Conservation (phyloP, 495 filamentous ascomycete species). For the Neurospora terricola region DNA sequence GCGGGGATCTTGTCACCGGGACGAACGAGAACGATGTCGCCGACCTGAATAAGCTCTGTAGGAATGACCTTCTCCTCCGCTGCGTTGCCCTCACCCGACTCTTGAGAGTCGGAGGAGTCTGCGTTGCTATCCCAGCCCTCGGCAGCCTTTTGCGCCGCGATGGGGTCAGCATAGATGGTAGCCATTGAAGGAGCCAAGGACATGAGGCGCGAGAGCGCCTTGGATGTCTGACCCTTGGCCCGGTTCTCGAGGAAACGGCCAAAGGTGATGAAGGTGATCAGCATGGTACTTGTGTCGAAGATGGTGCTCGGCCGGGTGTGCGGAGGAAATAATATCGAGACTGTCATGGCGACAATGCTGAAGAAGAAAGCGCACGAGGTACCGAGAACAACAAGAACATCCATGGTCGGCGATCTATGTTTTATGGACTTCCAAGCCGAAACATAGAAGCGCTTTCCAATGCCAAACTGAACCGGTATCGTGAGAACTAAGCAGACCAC, state of each 20-base stretch:
- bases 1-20: constrained; percentile 96
- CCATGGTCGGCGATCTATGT: constrained; percentile 92
- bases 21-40: constrained; percentile 84
- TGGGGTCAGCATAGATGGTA: constrained; percentile 94
- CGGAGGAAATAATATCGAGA: constrained; percentile 58
- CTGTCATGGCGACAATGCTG: constrained; percentile 77
- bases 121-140: constrained; percentile 57
- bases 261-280: constrained; percentile 91
- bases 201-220: constrained; percentile 91
- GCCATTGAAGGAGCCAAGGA: constrained; percentile 92
- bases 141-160: constrained; percentile 81
- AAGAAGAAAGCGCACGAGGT: constrained; percentile 99
- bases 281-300: constrained; percentile 97
- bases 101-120: constrained; percentile 32
- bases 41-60: constrained; percentile 89
- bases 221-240: constrained; percentile 94
- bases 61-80: constrained; percentile 75
- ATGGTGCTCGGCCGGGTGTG: constrained; percentile 75
- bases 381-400: constrained; percentile 87
- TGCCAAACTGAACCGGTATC: constrained; percentile 91
- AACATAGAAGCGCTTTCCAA: constrained; percentile 85
- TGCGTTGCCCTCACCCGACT: constrained; percentile 41
- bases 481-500: constrained; percentile 73
- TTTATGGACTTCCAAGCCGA: constrained; percentile 84
- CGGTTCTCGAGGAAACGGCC: constrained; percentile 90